Conservation (phyloP, 176 grass and related monocot genomes). For the Carex myosuroides region DNA sequence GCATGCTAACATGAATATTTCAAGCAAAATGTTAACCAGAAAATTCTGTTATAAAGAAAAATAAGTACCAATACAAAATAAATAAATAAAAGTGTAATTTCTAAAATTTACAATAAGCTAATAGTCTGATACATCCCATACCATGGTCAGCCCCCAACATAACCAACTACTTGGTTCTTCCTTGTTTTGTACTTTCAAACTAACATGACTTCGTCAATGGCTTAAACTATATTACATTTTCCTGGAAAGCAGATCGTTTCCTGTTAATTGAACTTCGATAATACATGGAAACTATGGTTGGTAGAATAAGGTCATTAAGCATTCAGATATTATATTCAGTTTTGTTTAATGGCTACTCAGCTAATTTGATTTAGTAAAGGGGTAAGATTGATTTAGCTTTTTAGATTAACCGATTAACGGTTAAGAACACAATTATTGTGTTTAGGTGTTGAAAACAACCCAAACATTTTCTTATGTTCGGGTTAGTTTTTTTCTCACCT, state of each 20-base stretch:
- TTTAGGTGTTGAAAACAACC: not conserved
- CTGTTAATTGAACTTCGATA: conserved; percentile 24
- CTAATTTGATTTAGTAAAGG: not conserved
- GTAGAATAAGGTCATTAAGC: not conserved
- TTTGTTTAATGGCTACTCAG: not conserved
- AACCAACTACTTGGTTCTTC: not conserved
- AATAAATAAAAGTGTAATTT: not conserved
- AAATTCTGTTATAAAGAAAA: not conserved
- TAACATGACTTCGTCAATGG: not conserved
- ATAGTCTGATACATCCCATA: not conserved
- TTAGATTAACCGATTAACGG: not conserved
- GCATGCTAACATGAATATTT: not conserved
- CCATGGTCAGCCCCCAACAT: not conserved
- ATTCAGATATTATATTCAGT: not conserved
- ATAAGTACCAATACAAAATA: not conserved
- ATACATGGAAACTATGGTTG: not conserved
- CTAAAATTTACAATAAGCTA: not conserved
- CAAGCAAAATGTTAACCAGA: not conserved
- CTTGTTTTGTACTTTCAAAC: not conserved
- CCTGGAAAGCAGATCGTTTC: conserved; percentile 29
- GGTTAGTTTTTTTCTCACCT: not conserved
- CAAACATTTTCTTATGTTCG: not conserved
- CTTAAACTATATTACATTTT: conserved; percentile 29
- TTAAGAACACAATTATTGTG: not conserved
- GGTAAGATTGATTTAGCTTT: not conserved